Percentiles rank a stretch among this genome's conserved stretches.
phyloP scores from a whole-genome alignment of 768 basidiomycete genomes.

The Pleurotus eryngii region DNA sequence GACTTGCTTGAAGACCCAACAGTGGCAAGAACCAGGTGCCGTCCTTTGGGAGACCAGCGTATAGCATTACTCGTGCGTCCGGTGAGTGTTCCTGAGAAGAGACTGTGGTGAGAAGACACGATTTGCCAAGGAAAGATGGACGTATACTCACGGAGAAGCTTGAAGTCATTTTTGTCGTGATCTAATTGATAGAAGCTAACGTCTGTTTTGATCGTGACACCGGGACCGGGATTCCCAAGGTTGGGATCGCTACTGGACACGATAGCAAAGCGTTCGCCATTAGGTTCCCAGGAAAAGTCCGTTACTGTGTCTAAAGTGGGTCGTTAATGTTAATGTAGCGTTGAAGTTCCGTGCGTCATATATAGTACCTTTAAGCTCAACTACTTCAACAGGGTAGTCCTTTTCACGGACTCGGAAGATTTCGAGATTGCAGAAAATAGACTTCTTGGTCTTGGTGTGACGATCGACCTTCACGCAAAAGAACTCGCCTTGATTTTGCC shows the following conservation, averaged over 20 bases:
- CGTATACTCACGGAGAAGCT: constrained; percentile 64
- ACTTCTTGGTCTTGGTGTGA: constrained; percentile 98
- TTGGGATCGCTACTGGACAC: constrained; percentile 94
- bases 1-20: constrained; percentile 95
- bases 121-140: constrained; percentile 10
- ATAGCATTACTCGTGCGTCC: constrained; percentile 89
- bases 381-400: constrained; percentile 94
- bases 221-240: constrained; percentile 83
- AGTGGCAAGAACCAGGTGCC: constrained; percentile 93
- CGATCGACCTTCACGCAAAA: constrained; percentile 99
- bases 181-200: constrained; percentile 96
- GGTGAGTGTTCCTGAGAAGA: constrained; percentile 62
- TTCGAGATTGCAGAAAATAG: constrained; percentile 96
- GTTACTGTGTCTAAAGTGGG: constrained; percentile 72
- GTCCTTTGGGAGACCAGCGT: constrained; percentile 94
- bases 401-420: constrained; percentile 97
- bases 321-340: constrained; percentile 9
- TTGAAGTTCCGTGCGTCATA: neutral
- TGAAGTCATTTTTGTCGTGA: constrained; percentile 90
- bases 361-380: constrained; percentile 86
- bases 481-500: constrained; percentile 98
- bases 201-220: constrained; percentile 94
- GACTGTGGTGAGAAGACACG: constrained; percentile 7
- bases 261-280: constrained; percentile 93
- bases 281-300: constrained; percentile 99